Evolutionary conservation across 1,139 yeast genomes (phyloP).

Genomic region (Yamadazyma mexicana): DNA sequence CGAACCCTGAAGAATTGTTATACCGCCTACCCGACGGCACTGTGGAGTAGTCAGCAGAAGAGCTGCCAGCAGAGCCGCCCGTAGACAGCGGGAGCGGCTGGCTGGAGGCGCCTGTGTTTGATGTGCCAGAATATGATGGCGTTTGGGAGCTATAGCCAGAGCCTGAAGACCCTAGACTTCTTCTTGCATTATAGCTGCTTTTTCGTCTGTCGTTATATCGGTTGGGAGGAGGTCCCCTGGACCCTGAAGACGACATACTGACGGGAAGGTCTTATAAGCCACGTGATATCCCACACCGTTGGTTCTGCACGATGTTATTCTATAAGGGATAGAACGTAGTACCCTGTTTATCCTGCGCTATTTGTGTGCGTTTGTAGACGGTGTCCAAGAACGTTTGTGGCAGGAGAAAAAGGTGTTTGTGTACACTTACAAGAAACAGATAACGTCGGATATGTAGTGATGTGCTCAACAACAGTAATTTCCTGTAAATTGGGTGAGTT

Average conservation of each 20-base stretch:
- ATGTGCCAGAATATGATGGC: neutral
- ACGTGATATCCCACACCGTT: conserved; percentile 1
- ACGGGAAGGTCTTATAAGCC: neutral
- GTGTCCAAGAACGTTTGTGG: neutral
- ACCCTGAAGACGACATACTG: conserved; percentile 28
- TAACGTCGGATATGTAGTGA: too few relatives aligned
- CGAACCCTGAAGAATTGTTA: conserved; percentile 1
- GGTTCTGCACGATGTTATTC: neutral
- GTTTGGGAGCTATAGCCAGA: conserved; percentile 5
- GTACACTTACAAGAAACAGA: neutral
- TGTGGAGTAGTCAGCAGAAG: conserved; percentile 5
- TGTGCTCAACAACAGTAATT: too few relatives aligned
- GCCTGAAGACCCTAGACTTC: conserved; percentile 13
- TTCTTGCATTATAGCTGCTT: conserved; percentile 23
- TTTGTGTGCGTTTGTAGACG: too few relatives aligned
- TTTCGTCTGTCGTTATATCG: conserved; percentile 39
- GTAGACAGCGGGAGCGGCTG: neutral
- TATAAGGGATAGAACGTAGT: conserved; percentile 2
- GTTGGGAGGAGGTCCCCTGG: conserved; percentile 32
- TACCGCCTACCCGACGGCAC: conserved; percentile 5
- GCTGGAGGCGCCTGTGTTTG: conserved; percentile 5
- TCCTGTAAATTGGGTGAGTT: too few relatives aligned
- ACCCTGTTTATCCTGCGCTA: neutral
- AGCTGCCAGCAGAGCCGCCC: neutral
- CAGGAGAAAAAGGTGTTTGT: neutral